Conservation (phyloP, 345 rosid genomes). For the Camelina hispida region DNA sequence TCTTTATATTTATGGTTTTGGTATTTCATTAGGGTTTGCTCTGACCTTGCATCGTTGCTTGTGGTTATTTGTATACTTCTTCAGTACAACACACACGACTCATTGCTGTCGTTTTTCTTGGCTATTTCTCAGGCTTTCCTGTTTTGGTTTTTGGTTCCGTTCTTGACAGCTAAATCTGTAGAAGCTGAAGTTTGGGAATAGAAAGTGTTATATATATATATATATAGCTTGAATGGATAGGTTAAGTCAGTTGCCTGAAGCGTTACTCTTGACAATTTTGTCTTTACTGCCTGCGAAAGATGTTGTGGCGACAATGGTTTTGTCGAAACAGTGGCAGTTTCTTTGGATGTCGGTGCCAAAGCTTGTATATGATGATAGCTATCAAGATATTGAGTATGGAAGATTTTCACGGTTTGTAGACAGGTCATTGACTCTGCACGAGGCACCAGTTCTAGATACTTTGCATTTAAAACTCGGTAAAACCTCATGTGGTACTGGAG, state of each 20-base stretch:
- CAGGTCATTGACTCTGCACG: too few species aligned
- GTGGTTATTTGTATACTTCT: too few species aligned
- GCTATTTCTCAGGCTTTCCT: background rate
- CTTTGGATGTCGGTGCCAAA: background rate
- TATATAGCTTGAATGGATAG: background rate
- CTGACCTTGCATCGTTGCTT: too few species aligned
- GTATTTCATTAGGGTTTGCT: too few species aligned
- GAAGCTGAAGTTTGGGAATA: background rate
- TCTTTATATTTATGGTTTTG: too few species aligned
- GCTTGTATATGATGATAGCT: background rate
- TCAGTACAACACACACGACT: background rate
- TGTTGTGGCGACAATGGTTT: constrained; percentile 25
- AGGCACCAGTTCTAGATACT: too few species aligned
- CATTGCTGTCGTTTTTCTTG: background rate
- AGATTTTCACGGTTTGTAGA: too few species aligned
- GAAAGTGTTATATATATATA: too few species aligned
- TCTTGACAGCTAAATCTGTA: background rate
- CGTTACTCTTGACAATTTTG: constrained; percentile 2
- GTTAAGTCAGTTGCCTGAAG: constrained; percentile 15
- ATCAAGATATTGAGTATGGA: too few species aligned
- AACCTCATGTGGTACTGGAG: too few species aligned
- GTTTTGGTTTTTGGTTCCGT: background rate
- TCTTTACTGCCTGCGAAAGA: constrained; percentile 12
- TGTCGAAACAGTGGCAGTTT: constrained; percentile 13
- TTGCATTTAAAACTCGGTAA: too few species aligned